Evolutionary conservation across 2,329 filamentous ascomycete genomes (phyloP), one percentile per base, ranked within the genome.

Genomic region (Trichoderma hamatum): DNA sequence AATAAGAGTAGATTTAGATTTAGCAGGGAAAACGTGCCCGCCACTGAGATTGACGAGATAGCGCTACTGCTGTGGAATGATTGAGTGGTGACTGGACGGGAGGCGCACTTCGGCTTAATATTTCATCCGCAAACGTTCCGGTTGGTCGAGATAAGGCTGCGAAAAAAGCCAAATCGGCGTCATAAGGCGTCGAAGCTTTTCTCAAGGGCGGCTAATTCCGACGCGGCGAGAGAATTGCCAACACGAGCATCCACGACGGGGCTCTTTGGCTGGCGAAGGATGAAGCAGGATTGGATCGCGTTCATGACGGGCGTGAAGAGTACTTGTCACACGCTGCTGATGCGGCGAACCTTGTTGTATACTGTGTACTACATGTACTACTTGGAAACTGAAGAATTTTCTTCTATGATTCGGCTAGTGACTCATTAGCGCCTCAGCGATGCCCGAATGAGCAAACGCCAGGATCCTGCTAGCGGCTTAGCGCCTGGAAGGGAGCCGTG

Each of bases 81-180:
- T 7, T 32, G 32, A n/a, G 9, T 46, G 34, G 16, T 7, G 62
- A n/a, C 51, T 58, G 51, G n/a, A n/a, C n/a, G n/a, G n/a, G n/a
- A n/a, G n/a, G 55, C 62, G 51, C 52, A 58, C 51, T 66, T 66
- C 62, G 62, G 62, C 24, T 3, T 43, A 56, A 66, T 56, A 66
- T 66, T 66, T 66, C 51, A 66, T 58, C 62, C 62, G 62, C 51
- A 19, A 14, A n/a, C 34, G 16, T 64, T 55, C 61, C 61, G 61
- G 28, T 55, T 64, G 61, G 61, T 64, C 51, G 51, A 55, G 21
- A 54, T 5, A 16, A 13, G 13, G 61, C 61, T 39, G 61, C n/a
- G 43, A n/a, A 34, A n/a, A 32, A 43, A 39, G 14, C 13, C 21
- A 9, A 34, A 36, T 39, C 1, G 11, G 30, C 30, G 30, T 30